These are phyloP conservation scores for Boletus hoseneyae DNA, from an alignment of 1,284 basidiomycete species.

Conservation along the genomic window DNA sequence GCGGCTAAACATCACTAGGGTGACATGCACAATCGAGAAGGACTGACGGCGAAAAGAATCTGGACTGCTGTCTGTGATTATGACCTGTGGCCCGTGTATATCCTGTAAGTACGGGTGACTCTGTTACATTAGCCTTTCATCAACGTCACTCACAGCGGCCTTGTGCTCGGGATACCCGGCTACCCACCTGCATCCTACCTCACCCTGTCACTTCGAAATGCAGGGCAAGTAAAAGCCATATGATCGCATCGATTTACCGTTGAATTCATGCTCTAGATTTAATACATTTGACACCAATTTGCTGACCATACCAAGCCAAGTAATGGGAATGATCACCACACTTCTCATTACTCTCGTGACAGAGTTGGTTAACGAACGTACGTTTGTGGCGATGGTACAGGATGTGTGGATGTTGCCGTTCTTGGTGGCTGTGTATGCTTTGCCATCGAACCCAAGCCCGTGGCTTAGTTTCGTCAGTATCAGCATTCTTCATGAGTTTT, in stretches of 20 bases:
- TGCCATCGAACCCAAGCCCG: constrained; percentile 43
- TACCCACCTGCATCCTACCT: constrained; percentile 55
- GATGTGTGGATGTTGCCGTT: constrained; percentile 50
- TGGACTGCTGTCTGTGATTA: constrained; percentile 58
- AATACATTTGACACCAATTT: constrained; percentile 58
- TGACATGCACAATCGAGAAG: constrained; percentile 78
- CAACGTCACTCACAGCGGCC: constrained; percentile 11
- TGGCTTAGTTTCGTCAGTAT: constrained; percentile 46
- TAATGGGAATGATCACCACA: constrained; percentile 42
- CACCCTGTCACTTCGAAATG: constrained; percentile 53
- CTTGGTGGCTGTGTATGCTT: constrained; percentile 45
- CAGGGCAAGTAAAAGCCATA: constrained; percentile 36
- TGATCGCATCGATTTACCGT: background rate
- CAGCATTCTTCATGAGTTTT: constrained; percentile 2
- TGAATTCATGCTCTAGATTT: constrained; percentile 39
- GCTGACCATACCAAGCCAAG: constrained; percentile 52
- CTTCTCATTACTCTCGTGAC: constrained; percentile 42
- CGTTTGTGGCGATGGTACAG: constrained; percentile 44
- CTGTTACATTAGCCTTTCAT: background rate
- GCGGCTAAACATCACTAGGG: constrained; percentile 31
- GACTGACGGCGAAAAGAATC: constrained; percentile 51
- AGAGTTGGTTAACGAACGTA: constrained; percentile 45
- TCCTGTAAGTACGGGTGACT: constrained; percentile 36
- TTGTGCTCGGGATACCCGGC: constrained; percentile 47
- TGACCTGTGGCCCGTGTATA: constrained; percentile 67